Percentiles rank a stretch among this genome's conserved stretches.
phyloP scores from a whole-genome alignment of 2,329 filamentous ascomycete genomes.

The Fusarium sulawesiense region DNA sequence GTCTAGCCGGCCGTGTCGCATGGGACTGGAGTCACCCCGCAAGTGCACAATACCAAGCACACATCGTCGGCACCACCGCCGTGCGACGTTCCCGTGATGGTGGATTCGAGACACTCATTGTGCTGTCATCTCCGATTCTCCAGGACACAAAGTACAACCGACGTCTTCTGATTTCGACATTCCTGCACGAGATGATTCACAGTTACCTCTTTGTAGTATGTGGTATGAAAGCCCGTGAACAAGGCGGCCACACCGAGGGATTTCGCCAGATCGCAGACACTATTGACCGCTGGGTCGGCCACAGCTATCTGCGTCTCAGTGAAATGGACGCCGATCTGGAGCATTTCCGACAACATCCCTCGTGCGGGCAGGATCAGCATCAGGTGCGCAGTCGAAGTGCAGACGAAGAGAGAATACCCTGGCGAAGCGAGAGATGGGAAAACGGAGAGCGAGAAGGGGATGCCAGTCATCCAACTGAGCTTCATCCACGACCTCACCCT shows the following conservation, averaged over 20 bases:
- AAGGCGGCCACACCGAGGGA: constrained; percentile 70
- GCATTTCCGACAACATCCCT: constrained; percentile 56
- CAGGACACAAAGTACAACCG: constrained; percentile 66
- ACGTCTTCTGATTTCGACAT: constrained; percentile 71
- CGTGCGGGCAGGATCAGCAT: constrained; percentile 42
- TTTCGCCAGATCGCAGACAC: constrained; percentile 68
- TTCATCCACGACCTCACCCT: constrained; percentile 31
- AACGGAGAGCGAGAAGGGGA: constrained; percentile 22
- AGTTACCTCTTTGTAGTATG: constrained; percentile 73
- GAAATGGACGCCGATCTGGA: constrained; percentile 72
- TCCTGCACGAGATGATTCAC: constrained; percentile 75
- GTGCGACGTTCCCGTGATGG: constrained; percentile 60
- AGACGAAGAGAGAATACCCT: constrained; percentile 30
- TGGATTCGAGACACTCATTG: constrained; percentile 72
- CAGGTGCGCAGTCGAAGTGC: constrained; percentile 27
- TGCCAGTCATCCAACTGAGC: constrained; percentile 33
- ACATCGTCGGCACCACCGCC: constrained; percentile 72
- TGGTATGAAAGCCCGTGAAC: constrained; percentile 65
- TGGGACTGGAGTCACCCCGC: constrained; percentile 71
- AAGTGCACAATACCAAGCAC: constrained; percentile 61
- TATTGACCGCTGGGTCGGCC: constrained; percentile 72
- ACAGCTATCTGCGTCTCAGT: constrained; percentile 64
- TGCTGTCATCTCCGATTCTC: constrained; percentile 70
- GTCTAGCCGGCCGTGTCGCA: constrained; percentile 66
- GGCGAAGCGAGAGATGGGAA: constrained; percentile 38